phyloP scores from a whole-genome alignment of 2,329 filamentous ascomycete genomes.

The Dothideomycetes sp. region DNA sequence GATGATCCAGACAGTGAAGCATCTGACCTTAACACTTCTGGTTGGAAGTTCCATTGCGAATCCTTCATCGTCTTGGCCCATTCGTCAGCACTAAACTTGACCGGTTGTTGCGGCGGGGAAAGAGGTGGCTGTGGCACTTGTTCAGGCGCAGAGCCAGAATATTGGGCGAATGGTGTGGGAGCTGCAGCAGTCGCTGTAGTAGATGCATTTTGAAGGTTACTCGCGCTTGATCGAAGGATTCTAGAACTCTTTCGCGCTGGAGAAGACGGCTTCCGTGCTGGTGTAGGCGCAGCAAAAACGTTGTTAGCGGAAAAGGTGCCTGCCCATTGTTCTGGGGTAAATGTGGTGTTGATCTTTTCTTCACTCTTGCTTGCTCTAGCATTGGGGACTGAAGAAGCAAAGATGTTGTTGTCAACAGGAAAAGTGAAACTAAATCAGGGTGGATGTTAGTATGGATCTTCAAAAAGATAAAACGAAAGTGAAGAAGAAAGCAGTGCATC shows the following conservation, averaged over 20 bases:
- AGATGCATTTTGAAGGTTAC: background rate
- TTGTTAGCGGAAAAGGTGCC: constrained; percentile 30
- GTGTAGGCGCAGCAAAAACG: constrained; percentile 26
- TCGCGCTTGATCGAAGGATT: constrained; percentile 2
- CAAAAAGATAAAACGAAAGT: background rate
- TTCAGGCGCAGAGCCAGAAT: background rate
- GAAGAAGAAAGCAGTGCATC: background rate
- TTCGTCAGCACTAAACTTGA: constrained; percentile 28
- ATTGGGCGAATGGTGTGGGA: background rate
- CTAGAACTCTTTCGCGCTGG: constrained; percentile 8
- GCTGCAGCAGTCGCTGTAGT: background rate
- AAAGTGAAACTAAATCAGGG: background rate
- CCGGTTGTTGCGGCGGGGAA: constrained; percentile 8
- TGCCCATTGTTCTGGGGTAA: constrained; percentile 34
- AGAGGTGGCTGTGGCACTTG: constrained; percentile 8
- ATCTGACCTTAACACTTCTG: constrained; percentile 3
- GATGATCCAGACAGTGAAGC: constrained; percentile 3
- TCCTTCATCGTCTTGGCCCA: constrained; percentile 35
- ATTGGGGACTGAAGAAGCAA: constrained; percentile 5
- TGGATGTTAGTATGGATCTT: background rate
- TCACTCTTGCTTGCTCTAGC: constrained; percentile 27
- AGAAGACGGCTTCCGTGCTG: constrained; percentile 15
- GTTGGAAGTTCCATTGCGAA: constrained; percentile 24
- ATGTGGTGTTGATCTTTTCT: constrained; percentile 39
- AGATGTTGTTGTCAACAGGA: constrained; percentile 1